Evolutionary conservation across 805 yeast genomes (phyloP).

Genomic region (Candida sakaeoensis): DNA sequence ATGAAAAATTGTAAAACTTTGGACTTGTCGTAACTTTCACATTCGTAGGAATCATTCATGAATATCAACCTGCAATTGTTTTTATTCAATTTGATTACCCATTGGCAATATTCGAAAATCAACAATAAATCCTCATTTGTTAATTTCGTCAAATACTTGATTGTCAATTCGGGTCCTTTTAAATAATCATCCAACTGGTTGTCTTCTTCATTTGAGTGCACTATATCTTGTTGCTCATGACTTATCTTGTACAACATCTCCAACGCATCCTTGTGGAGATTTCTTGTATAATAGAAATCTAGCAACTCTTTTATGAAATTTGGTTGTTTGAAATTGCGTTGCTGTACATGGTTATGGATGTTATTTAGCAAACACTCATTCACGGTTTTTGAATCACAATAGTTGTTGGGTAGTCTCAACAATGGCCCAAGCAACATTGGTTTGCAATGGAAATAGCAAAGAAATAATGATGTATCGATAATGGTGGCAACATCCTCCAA

Average conservation of each 20-base stretch:
- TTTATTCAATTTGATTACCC: slow-evolving; percentile 38
- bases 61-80: slow-evolving; percentile 50
- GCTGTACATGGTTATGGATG: slow-evolving; percentile 16
- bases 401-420: slow-evolving; percentile 65
- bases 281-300: slow-evolving; percentile 69
- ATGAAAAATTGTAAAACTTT: slow-evolving; percentile 53
- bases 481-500: slow-evolving; percentile 36
- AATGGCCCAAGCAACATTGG: slow-evolving; percentile 80
- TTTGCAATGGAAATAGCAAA: slow-evolving; percentile 64
- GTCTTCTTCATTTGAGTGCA: slow-evolving; percentile 10
- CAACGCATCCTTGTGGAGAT: slow-evolving; percentile 64
- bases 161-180: slow-evolving; percentile 41
- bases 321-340: slow-evolving; percentile 14
- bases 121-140: slow-evolving; percentile 46
- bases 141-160: slow-evolving; percentile 58
- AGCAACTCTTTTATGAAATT: slow-evolving; percentile 63
- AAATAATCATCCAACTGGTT: slow-evolving; percentile 24
- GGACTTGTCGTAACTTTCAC: slow-evolving; percentile 53
- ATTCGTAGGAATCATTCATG: slow-evolving; percentile 58
- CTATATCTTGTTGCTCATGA: slow-evolving; percentile 15
- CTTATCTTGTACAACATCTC: slow-evolving; percentile 44
- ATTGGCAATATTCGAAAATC: slow-evolving; percentile 52
- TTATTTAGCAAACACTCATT: slow-evolving; percentile 46
- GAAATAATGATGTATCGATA: slow-evolving; percentile 77
- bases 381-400: slow-evolving; percentile 66